phyloP scores from a whole-genome alignment of 1,139 yeast species.

The Komagataea norvegica region DNA sequence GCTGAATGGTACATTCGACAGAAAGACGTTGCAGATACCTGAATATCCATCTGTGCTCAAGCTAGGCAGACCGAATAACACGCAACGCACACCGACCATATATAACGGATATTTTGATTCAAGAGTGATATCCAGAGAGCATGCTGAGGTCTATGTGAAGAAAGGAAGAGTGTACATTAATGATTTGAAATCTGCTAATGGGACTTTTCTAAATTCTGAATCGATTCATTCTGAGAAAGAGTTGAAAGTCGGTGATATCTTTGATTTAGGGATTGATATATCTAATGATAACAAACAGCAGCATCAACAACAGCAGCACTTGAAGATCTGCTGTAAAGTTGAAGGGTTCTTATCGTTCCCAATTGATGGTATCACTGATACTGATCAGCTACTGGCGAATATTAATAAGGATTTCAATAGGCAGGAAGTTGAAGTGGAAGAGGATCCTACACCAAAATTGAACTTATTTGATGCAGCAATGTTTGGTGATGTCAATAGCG shows the following conservation, averaged over 20 bases:
- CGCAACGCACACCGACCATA: slow-evolving; percentile 66
- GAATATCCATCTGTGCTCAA: slow-evolving; percentile 77
- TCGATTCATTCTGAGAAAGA: slow-evolving; percentile 62
- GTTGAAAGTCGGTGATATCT: slow-evolving; percentile 67
- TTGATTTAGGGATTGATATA: slow-evolving; percentile 90
- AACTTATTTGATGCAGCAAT: slow-evolving; percentile 63
- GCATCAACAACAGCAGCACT: slow-evolving; percentile 53
- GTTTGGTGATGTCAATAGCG: slow-evolving; percentile 68
- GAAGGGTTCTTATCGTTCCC: slow-evolving; percentile 67
- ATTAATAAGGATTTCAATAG: slow-evolving; percentile 14
- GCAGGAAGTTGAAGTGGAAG: neutral
- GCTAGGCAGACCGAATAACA: slow-evolving; percentile 80
- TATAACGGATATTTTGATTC: slow-evolving; percentile 94
- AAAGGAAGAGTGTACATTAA: slow-evolving; percentile 68
- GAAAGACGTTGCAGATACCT: slow-evolving; percentile 77
- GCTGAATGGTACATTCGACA: slow-evolving; percentile 75
- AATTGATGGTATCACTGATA: slow-evolving; percentile 20
- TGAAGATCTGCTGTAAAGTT: slow-evolving; percentile 76
- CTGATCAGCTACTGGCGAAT: slow-evolving; percentile 15
- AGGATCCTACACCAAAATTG: neutral
- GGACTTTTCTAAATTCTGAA: slow-evolving; percentile 81
- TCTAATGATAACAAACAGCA: slow-evolving; percentile 59
- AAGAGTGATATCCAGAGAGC: slow-evolving; percentile 86
- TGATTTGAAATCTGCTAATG: slow-evolving; percentile 89
- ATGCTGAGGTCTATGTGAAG: slow-evolving; percentile 77